Percentiles rank a stretch among this genome's conserved stretches.
Conservation (phyloP, 2,329 filamentous ascomycete species). For the Neobulgaria alba region DNA sequence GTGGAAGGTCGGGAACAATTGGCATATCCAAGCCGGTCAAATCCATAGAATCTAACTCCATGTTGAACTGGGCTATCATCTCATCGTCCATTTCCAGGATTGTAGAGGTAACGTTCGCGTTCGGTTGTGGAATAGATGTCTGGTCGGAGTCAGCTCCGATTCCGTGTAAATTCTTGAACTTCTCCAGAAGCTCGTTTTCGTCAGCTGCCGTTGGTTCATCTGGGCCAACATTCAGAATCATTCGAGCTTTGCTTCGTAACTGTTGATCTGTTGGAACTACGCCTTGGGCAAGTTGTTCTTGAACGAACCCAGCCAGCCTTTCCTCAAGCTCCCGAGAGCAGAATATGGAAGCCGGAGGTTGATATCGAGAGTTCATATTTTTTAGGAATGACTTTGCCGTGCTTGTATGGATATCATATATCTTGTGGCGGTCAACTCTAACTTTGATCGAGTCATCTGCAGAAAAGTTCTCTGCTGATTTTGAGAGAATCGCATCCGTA, state of each 20-base stretch:
- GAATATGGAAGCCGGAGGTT: constrained; percentile 43
- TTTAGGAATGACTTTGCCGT: constrained; percentile 42
- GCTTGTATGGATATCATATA: constrained; percentile 35
- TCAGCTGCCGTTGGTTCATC: constrained; percentile 41
- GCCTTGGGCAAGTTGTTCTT: constrained; percentile 32
- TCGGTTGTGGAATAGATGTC: neutral
- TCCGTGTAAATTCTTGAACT: constrained; percentile 34
- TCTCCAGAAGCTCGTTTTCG: constrained; percentile 41
- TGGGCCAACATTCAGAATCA: constrained; percentile 37
- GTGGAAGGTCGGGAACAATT: neutral
- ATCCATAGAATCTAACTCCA: neutral
- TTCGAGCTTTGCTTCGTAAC: constrained; percentile 38
- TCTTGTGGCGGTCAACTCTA: constrained; percentile 25
- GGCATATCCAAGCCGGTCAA: neutral
- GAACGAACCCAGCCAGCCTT: constrained; percentile 43
- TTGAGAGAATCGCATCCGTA: no score
- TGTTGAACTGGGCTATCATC: neutral
- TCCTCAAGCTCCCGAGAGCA: constrained; percentile 50
- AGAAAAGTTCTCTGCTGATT: no score
- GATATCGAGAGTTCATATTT: constrained; percentile 35
- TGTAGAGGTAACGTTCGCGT: neutral
- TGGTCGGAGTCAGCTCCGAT: neutral
- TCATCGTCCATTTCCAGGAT: neutral
- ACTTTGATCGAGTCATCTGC: constrained; percentile 29
- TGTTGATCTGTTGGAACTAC: constrained; percentile 40